Percentiles rank a stretch among this genome's conserved stretches.
Conservation (phyloP, 1,139 yeast species). For the Saccharomycopsis hybrid region DNA sequence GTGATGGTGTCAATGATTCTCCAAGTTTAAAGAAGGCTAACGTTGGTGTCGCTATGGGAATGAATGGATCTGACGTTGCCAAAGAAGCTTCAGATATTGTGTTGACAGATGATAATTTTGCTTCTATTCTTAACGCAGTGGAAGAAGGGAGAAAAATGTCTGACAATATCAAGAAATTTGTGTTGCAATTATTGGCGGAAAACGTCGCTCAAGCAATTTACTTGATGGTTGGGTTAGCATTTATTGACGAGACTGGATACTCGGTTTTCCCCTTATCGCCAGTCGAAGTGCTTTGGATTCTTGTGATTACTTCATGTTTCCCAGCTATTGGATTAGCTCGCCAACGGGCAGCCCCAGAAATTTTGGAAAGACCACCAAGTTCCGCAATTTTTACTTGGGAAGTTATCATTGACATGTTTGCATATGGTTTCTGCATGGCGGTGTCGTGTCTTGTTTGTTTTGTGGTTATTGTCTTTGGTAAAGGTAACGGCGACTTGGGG, state of each 20-base stretch:
- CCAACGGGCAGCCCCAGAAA: conserved; percentile 60
- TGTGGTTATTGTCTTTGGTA: conserved; percentile 57
- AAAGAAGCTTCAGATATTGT: conserved; percentile 77
- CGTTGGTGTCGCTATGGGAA: conserved; percentile 86
- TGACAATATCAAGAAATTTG: conserved; percentile 74
- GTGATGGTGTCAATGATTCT: conserved; percentile 83
- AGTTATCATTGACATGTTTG: conserved; percentile 65
- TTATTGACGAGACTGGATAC: conserved; percentile 48
- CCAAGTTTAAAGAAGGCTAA: conserved; percentile 77
- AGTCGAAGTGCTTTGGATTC: conserved; percentile 74
- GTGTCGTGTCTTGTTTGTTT: conserved; percentile 64
- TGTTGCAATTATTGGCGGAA: conserved; percentile 70
- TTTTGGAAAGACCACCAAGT: conserved; percentile 61
- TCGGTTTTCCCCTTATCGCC: conserved; percentile 78
- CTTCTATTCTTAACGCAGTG: conserved; percentile 69
- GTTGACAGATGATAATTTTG: conserved; percentile 69
- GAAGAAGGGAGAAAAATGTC: conserved; percentile 84
- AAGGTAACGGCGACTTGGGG: conserved; percentile 67
- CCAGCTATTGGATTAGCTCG: conserved; percentile 87
- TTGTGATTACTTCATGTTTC: conserved; percentile 72
- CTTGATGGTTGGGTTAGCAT: conserved; percentile 65
- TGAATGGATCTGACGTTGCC: conserved; percentile 76
- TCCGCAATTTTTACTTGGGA: conserved; percentile 63
- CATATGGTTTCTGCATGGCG: conserved; percentile 72
- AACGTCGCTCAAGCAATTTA: conserved; percentile 75